Evolutionary conservation across 768 basidiomycete species (phyloP).

Genomic region (Lactarius sanguifluus): DNA sequence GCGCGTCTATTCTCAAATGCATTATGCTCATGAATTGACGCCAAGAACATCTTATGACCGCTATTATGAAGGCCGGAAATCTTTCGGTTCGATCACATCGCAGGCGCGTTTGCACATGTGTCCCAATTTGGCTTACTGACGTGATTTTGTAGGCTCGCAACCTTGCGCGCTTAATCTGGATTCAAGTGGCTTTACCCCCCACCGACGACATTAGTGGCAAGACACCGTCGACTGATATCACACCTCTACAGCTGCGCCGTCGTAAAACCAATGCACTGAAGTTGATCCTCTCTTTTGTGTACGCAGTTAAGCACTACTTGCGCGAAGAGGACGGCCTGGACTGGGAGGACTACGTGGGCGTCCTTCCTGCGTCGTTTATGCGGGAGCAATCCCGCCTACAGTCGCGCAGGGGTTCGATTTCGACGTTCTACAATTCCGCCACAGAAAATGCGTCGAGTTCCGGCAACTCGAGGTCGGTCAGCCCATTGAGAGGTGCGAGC

Average conservation of each 20-base stretch:
- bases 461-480: conserved; percentile 15
- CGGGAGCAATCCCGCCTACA: conserved; percentile 35
- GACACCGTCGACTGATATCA: conserved; percentile 46
- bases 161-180: conserved; percentile 75
- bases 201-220: conserved; percentile 55
- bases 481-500: conserved; percentile 19
- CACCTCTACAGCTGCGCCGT: conserved; percentile 53
- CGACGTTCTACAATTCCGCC: conserved; percentile 38
- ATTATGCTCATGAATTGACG: background rate
- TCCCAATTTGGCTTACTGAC: background rate
- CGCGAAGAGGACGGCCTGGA: conserved; percentile 79
- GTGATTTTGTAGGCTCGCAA: conserved; percentile 54
- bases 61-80: conserved; percentile 87
- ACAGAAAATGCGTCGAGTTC: conserved; percentile 29
- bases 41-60: conserved; percentile 80
- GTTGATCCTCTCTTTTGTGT: conserved; percentile 68
- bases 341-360: conserved; percentile 62
- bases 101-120: conserved; percentile 42
- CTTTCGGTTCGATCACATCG: conserved; percentile 69
- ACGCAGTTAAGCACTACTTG: conserved; percentile 76
- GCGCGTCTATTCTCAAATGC: background rate
- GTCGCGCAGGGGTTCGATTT: conserved; percentile 37
- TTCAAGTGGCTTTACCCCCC: conserved; percentile 69
- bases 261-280: conserved; percentile 71
- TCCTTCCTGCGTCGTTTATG: conserved; percentile 63